Evolutionary conservation across 257 asterid genomes (phyloP).

Genomic region (Nicotiana sylvestris): DNA sequence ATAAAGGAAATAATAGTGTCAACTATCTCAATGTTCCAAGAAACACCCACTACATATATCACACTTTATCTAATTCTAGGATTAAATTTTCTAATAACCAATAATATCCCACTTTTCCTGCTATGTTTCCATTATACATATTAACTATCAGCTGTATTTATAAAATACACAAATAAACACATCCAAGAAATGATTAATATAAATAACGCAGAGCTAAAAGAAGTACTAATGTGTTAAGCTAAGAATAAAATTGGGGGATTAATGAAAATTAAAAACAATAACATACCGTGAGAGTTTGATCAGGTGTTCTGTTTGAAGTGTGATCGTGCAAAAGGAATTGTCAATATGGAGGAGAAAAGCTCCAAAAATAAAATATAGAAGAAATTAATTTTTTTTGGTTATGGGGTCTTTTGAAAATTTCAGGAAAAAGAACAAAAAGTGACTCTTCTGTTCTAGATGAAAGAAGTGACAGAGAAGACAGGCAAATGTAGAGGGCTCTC

Average conservation of each 20-base stretch:
- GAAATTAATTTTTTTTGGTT: not conserved
- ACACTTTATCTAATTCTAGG: not conserved
- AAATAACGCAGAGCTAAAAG: not conserved
- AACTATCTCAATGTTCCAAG: not conserved
- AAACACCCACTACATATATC: not conserved
- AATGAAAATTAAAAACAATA: not conserved
- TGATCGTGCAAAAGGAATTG: not conserved
- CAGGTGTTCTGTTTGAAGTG: not conserved
- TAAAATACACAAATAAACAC: not conserved
- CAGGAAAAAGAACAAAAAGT: not conserved
- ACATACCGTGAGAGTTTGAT: not conserved
- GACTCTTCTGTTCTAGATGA: not conserved
- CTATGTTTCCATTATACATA: not conserved
- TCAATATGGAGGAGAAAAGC: not conserved
- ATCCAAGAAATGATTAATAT: not conserved
- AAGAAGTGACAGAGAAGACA: not conserved
- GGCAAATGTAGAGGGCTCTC: not conserved
- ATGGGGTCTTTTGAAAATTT: not conserved
- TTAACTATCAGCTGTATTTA: not conserved
- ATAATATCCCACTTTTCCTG: not conserved
- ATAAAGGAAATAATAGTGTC: not conserved
- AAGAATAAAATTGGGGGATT: no score
- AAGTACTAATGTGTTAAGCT: no score
- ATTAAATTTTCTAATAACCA: not conserved
- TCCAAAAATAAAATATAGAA: not conserved